Evolutionary conservation across 495 filamentous ascomycete genomes (phyloP), one percentile per base, ranked within the genome.

Genomic region (Aspergillus cavernicola): DNA sequence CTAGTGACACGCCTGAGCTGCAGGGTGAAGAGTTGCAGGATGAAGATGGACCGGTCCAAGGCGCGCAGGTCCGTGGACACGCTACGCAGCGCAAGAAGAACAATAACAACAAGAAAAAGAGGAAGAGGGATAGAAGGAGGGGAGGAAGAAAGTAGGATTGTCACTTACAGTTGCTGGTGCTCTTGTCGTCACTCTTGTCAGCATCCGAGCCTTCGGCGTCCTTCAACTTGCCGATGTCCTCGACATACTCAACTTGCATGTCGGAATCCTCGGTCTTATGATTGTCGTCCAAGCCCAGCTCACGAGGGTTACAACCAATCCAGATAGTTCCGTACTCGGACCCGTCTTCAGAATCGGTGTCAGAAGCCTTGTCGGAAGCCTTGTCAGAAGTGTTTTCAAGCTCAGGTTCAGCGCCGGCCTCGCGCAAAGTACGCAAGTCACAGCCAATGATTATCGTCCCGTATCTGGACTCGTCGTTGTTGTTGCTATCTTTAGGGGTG

Each of bases 81-180:
- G n/a, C n/a, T n/a, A 29, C 19, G 22, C 22, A 37, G 24, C 19
- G 18, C 20, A 39, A 39, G 12, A 49, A 28, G 16, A 26, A 10
- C 20, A 49, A 18, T 18, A 47, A 47, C 5, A 44, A 53, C 22
- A 36, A 52, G 50, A 55, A 36, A 26, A 39, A 39, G 12, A 40
- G 9, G 26, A 55, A 33, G 18, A 49, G 19, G 19, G 26, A 41
- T 16, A 22, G 44, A 28, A 35, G 36, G 9, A 19, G 20, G 20
- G 8, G 37, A 37, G 32, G 18, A 36, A 37, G 29, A 12, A 15
- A n/a, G 22, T 15, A 11, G 9, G 4, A 22, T 23, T 24, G 44
- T 19, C 31, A 20, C 32, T 38, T 39, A 37, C 46, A 19, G 22
- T 3, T 23, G 19, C 7, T 46, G 26, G 22, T 28, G n/a, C 13